phyloP scores from a whole-genome alignment of 2,329 filamentous ascomycete genomes.

The Curvularia lunata region DNA sequence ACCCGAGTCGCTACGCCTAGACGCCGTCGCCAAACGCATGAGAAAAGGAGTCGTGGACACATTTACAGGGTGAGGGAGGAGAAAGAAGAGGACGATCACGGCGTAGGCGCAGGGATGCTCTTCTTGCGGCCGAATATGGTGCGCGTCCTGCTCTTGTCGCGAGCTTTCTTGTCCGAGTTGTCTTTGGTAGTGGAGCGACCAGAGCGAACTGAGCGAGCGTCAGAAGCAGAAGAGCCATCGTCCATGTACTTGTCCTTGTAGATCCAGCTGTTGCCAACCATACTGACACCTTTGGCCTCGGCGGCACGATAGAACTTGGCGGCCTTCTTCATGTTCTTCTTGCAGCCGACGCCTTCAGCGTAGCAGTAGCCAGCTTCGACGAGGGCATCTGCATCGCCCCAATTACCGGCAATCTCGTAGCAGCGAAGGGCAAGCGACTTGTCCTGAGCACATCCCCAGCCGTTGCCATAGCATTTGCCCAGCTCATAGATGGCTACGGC shows the following conservation, averaged over 20 bases:
- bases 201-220: conserved; percentile 55
- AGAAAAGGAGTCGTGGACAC: conserved; percentile 41
- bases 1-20: conserved; percentile 31
- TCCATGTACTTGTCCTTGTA: conserved; percentile 92
- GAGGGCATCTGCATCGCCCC: conserved; percentile 94
- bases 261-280: conserved; percentile 99
- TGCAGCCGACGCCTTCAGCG: conserved; percentile 88
- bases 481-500: conserved; percentile 95
- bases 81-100: conserved; percentile 10
- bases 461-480: conserved; percentile 96
- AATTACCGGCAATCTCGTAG: conserved; percentile 94
- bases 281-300: conserved; percentile 91
- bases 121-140: conserved; percentile 73
- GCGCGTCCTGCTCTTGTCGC: conserved; percentile 78
- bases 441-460: conserved; percentile 96
- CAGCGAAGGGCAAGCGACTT: conserved; percentile 85
- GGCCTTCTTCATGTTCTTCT: conserved; percentile 94
- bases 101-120: conserved; percentile 36
- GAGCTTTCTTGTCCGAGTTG: conserved; percentile 64
- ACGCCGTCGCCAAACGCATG: conserved; percentile 43
- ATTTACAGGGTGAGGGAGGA: conserved; percentile 28
- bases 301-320: conserved; percentile 89
- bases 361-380: conserved; percentile 97
- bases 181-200: conserved; percentile 53
- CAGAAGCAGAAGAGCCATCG: conserved; percentile 50